Base-by-base conservation (phyloP, 2,329 filamentous ascomycete species). In the Xylaria multiplex region DNA sequence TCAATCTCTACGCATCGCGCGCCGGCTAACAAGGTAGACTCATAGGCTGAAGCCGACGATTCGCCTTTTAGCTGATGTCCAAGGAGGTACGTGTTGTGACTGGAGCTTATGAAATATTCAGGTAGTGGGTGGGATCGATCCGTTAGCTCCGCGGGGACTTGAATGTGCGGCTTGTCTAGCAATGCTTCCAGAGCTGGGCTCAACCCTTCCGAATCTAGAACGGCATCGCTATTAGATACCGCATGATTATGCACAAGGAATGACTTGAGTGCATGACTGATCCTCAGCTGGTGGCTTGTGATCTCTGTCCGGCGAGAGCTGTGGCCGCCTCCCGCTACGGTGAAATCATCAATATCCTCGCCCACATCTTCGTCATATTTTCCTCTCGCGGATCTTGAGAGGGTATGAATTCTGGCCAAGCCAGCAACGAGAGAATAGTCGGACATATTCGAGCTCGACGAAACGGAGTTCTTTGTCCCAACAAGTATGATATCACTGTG, bases 1-100 rank as follows among this genome's bases (percentile, higher is more conserved):
- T 92, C 90, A 60, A 92, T 92, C 77, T 92, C 90, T 43, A 92
- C 89, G 71, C 90, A 92, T 6, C 90, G 82, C 1, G 88, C 88
- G 1, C 90, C 90, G 0, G 88, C 86, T 35, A 78, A 80, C 16
- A 92, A 79, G 0, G 88, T 87, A 6, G 82, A 86, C 71, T 88
- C 83, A 73, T 92, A 92, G 0, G 88, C 89, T 3, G 82, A 79
- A 7, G 88, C 87, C 2, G 85, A 86, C 1, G 88, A 90, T 24
- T 80, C 80, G 4, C 90, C 90, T 71, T 83, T 90, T 2, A 92
- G 84, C 78, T 92, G 90, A 75, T 92, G 88, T 0, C 89, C 90
- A 72, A 89, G 81, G 30, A 92, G 80, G 72, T 92, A 92, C 0
- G 90, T 92, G 77, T 92, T 92, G 79, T 92, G 90, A 69, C 87